phyloP scores from a whole-genome alignment of 129 eudicot genomes.

The Calendula officinalis region DNA sequence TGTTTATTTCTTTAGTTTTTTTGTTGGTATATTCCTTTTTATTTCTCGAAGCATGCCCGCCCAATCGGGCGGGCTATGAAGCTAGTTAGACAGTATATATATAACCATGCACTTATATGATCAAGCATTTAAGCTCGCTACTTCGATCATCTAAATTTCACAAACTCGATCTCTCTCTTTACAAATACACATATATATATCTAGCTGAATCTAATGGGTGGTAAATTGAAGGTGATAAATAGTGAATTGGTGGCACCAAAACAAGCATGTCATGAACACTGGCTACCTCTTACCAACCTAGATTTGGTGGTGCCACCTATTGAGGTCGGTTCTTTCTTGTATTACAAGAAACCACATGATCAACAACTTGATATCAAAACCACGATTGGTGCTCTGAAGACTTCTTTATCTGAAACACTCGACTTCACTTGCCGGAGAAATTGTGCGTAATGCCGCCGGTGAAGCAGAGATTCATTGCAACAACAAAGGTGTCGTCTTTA shows the following conservation, averaged over 20 bases:
- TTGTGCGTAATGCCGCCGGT: conserved; percentile 34
- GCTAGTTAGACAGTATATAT: no score
- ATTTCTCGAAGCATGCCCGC: no score
- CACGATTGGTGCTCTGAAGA: conserved; percentile 18
- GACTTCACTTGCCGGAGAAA: conserved; percentile 42
- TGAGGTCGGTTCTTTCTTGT: conserved; percentile 24
- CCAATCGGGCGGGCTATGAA: no score
- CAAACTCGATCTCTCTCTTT: neutral
- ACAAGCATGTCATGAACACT: conserved; percentile 24
- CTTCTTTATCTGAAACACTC: conserved; percentile 26
- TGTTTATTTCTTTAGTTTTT: no score
- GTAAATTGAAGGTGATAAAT: conserved; percentile 26
- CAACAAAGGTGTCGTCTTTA: conserved; percentile 50
- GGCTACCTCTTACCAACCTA: conserved; percentile 28
- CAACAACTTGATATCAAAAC: neutral
- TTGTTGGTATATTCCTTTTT: no score
- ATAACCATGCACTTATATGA: neutral
- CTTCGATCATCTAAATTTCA: no score
- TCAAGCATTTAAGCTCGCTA: neutral
- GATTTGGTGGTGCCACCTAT: conserved; percentile 31
- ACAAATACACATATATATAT: neutral
- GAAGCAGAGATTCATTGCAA: conserved; percentile 42
- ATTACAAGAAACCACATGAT: conserved; percentile 23
- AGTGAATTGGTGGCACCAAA: conserved; percentile 22
- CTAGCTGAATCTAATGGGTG: conserved; percentile 9